Conservation (phyloP, 768 basidiomycete species). For the Russula emetica region DNA sequence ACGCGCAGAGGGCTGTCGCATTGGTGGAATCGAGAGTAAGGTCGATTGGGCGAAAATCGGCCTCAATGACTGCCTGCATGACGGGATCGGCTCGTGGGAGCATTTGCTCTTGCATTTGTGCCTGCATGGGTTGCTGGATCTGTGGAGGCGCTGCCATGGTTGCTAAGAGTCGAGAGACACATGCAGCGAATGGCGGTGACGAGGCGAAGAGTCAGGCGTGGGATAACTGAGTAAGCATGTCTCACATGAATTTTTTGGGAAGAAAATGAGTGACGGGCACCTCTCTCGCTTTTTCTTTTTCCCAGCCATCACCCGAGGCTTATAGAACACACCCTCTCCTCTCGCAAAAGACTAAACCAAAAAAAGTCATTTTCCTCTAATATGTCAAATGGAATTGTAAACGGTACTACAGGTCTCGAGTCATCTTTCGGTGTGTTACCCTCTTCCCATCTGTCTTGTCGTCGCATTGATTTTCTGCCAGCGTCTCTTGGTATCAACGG, state of each 20-base stretch:
- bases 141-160: slow-evolving; percentile 38
- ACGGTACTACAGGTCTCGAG: slow-evolving; percentile 68
- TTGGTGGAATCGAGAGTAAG: slow-evolving; percentile 53
- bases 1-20: slow-evolving; percentile 54
- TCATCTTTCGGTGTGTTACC: slow-evolving; percentile 52
- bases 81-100: slow-evolving; percentile 60
- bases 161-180: neutral
- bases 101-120: slow-evolving; percentile 39
- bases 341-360: slow-evolving; percentile 20
- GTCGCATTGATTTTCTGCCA: slow-evolving; percentile 33
- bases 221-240: slow-evolving; percentile 25
- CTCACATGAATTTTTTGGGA: slow-evolving; percentile 24
- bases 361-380: slow-evolving; percentile 39
- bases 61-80: slow-evolving; percentile 73
- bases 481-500: slow-evolving; percentile 72
- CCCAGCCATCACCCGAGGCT: slow-evolving; percentile 37
- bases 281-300: slow-evolving; percentile 28
- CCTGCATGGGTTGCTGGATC: slow-evolving; percentile 32
- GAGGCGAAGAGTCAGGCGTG: neutral
- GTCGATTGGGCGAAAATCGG: slow-evolving; percentile 57
- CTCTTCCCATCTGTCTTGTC: neutral
- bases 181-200: neutral
- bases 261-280: neutral
- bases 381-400: slow-evolving; percentile 93
- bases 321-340: slow-evolving; percentile 37